These are phyloP conservation scores for Glomus cerebriforme DNA, from an alignment of 192 early-diverging fungal genomes.

Conservation along the genomic window DNA sequence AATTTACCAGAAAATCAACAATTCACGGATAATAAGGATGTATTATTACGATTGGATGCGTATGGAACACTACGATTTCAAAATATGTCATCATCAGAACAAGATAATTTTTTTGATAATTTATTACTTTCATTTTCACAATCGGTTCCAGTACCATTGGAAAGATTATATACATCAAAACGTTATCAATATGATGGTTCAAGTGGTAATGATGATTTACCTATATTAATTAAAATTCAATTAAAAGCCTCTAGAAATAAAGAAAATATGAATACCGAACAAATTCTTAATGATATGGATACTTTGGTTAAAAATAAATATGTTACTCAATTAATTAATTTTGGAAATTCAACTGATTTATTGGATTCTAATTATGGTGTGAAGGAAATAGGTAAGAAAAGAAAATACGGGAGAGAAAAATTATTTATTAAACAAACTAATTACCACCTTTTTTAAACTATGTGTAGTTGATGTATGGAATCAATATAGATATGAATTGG, in stretches of 20 bases:
- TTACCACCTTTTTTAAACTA: too few species aligned
- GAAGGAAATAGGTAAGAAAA: not conserved
- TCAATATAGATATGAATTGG: conserved; percentile 1
- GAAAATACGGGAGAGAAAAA: not conserved
- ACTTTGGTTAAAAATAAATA: not conserved
- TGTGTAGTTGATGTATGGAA: not conserved
- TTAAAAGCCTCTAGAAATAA: not conserved
- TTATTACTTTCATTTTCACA: not conserved
- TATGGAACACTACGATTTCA: not conserved
- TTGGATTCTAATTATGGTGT: not conserved
- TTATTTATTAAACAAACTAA: too few species aligned
- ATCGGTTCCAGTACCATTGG: not conserved
- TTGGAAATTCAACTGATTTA: not conserved
- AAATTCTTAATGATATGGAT: conserved; percentile 2
- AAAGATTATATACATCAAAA: not conserved
- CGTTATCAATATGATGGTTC: not conserved
- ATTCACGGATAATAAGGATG: not conserved
- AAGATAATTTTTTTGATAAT: not conserved
- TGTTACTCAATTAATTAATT: not conserved
- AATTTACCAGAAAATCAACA: not conserved
- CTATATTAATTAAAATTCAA: not conserved
- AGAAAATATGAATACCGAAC: not conserved
- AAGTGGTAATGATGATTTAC: not conserved
- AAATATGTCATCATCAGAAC: not conserved
- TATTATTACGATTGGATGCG: not conserved